Base-by-base conservation (phyloP, 257 asterid genomes). In the Mitragyna speciosa region DNA sequence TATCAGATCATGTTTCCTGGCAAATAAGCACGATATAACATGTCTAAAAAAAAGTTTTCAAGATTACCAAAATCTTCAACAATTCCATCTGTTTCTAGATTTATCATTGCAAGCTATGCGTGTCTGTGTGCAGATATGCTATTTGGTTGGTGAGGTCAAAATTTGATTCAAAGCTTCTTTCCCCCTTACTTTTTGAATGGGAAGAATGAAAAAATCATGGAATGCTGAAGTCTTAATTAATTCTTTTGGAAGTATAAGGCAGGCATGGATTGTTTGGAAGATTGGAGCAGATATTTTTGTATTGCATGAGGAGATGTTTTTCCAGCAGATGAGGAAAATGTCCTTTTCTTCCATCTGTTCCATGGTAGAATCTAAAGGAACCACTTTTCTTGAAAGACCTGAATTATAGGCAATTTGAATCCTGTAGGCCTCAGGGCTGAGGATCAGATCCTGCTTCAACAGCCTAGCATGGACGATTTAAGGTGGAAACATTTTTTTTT, bases 1-100 rank as follows among this genome's bases (percentile, higher is more conserved):
- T 47, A 43, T 45, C 72, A 54, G 71, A 75, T 56, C 82, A 51
- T 87, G 90, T 83, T 87, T 84, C 89, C 89, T 84, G 64, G 76
- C 80, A 73, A 84, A 83, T 63, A 73, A 64, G 86, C 91, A 88
- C 36, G 26, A 20, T 72, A 49, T 36, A 76, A 79, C 81, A 80
- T 76, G 73, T 31, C 71, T 77, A 76, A 36, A 56, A 79, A n/a
- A 75, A 52, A 30, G 64, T 84, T 80, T 70, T 83, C 84, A 78
- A 41, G 83, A 90, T 82, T 83, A 79, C 81, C 76, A 66, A 80
- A 84, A 84, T 83, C 83, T 78, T 76, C n/a, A 76, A 51, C 51
- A 78, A 58, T 82, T 82, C 78, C 30, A 63, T 75, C 17, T 84
- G 83, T 78, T 78, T 75, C 82, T 78, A 70, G 52, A 64, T 54